Percentiles rank a stretch among this genome's conserved stretches.
phyloP scores from a whole-genome alignment of 352 stramenopile species.

The Globisporangium ultimum region DNA sequence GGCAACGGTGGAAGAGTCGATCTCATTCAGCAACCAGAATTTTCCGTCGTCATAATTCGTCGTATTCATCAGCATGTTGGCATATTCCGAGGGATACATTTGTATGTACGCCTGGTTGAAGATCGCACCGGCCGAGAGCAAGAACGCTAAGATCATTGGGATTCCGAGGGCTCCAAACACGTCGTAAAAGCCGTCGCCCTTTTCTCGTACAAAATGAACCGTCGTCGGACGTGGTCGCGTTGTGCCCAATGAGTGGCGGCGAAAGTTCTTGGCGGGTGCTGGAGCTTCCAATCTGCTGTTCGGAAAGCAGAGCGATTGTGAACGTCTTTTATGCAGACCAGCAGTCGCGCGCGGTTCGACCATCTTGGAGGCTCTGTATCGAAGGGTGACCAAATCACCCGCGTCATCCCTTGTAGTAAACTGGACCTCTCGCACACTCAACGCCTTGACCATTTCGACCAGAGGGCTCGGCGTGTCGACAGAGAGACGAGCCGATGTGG shows the following conservation, averaged over 20 bases:
- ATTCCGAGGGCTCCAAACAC: slow-evolving; percentile 13
- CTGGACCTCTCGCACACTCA: background rate
- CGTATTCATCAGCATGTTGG: slow-evolving; percentile 18
- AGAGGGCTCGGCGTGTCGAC: too few species aligned
- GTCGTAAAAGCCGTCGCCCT: slow-evolving; percentile 9
- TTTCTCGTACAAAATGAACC: background rate
- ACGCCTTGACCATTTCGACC: too few species aligned
- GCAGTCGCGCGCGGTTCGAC: background rate
- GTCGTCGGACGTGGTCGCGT: background rate
- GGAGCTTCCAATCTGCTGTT: background rate
- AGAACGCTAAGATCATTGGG: slow-evolving; percentile 15
- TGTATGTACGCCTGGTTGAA: slow-evolving; percentile 15
- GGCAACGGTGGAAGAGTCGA: background rate
- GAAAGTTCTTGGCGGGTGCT: background rate
- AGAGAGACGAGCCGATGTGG: too few species aligned
- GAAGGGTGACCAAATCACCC: background rate
- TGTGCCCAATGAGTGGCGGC: slow-evolving; percentile 10
- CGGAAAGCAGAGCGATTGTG: background rate
- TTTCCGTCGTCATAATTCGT: slow-evolving; percentile 14
- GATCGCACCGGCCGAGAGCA: slow-evolving; percentile 8
- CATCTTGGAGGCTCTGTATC: background rate
- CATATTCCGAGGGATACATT: slow-evolving; percentile 4
- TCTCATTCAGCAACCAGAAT: slow-evolving; percentile 14
- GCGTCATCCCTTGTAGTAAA: too few species aligned
- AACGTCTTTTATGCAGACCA: background rate